Base-by-base conservation (phyloP, 108 stramenopile species). In the Nannochloropsis gaditana region DNA sequence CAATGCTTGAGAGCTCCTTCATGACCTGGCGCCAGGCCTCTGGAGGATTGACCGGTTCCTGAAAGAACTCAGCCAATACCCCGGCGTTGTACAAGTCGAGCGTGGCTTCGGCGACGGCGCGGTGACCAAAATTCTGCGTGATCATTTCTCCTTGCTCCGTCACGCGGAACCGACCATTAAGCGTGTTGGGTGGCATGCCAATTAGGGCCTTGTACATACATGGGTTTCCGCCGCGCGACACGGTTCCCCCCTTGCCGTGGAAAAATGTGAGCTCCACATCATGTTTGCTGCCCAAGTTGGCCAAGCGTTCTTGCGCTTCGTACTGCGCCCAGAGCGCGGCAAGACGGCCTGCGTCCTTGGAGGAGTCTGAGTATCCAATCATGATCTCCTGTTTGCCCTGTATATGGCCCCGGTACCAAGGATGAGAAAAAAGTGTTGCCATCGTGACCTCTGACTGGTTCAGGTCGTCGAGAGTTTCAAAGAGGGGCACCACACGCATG, bases 81-180 rank as follows among this genome's bases (percentile, higher is more conserved):
- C 95, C 97, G 11, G 97, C 93, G 8, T 96, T 97, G 93, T 96
- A 97, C 85, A 97, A 94, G 90, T 98, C 97, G 41, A 98, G 90
- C 5, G 95, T 96, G 43, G 93, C 90, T 84, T 97, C 95, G 17
- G 96, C 95, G 83, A 96, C 94, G 80, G 92, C 91, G 41, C 87
- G 83, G n/a, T 93, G 91, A 21, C 97, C 97, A 89, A 97, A 98
- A 91, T 97, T 98, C 87, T 97, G 96, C 41, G 93, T 93, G 84
- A 98, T 97, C 97, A 98, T 98, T 91, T 98, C 97, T 44, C 97
- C 97, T 91, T 98, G 97, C 87, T 98, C 97, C 9, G 97, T 98
- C 42, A 98, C 96, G 31, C 97, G 95, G 95, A 97, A 98, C 43
- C 95, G 92, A n/a, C 97, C 97, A 86, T 98, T 94, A 82, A 98